phyloP scores from a whole-genome alignment of 352 stramenopile genomes.

The Globisporangium emineosum region DNA sequence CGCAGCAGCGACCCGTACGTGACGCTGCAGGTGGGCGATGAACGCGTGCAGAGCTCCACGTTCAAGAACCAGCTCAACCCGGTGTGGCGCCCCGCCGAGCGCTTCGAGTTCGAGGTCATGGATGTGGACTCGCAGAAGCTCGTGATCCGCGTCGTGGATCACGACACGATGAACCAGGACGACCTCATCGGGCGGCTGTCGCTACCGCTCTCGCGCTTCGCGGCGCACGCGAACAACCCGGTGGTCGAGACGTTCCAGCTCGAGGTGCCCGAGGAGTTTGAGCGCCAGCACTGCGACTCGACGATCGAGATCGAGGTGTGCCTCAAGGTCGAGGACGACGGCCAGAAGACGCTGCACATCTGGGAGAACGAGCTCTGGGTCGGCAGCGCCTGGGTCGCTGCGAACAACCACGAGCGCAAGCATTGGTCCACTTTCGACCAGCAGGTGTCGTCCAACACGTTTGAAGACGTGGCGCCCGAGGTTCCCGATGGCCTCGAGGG shows the following conservation, averaged over 20 bases:
- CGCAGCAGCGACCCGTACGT: constrained; percentile 76
- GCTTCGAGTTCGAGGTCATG: constrained; percentile 64
- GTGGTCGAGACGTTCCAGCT: constrained; percentile 52
- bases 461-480: constrained; percentile 60
- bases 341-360: constrained; percentile 51
- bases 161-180: constrained; percentile 63
- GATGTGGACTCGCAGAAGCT: constrained; percentile 44
- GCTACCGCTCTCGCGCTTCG: constrained; percentile 50
- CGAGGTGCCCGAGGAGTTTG: constrained; percentile 39
- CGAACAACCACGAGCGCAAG: constrained; percentile 45
- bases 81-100: constrained; percentile 70
- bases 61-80: constrained; percentile 52
- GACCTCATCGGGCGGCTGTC: constrained; percentile 53
- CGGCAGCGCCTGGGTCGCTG: constrained; percentile 39
- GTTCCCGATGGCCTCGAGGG: constrained; percentile 48
- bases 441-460: constrained; percentile 54
- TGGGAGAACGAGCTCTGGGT: constrained; percentile 71
- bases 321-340: constrained; percentile 47
- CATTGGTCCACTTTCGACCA: constrained; percentile 63
- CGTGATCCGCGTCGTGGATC: constrained; percentile 57
- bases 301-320: constrained; percentile 42
- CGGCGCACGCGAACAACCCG: constrained; percentile 42
- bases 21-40: constrained; percentile 45
- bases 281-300: constrained; percentile 27
- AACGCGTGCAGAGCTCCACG: constrained; percentile 48